These are phyloP conservation scores for Wallacemonas sp. DNA, from an alignment of 208 protist genomes.

Conservation along the genomic window DNA sequence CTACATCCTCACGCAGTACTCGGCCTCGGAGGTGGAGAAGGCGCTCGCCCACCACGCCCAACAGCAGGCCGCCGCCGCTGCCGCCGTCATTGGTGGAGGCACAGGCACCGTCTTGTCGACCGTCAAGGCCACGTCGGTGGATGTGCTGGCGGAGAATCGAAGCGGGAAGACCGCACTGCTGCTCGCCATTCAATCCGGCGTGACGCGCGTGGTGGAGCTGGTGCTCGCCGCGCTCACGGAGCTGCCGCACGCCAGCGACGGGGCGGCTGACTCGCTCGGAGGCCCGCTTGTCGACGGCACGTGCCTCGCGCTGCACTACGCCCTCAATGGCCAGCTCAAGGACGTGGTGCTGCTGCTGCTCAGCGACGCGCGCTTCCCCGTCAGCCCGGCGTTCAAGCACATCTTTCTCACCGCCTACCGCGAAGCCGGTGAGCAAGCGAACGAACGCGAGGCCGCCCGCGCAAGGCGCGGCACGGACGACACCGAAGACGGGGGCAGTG, in stretches of 20 bases:
- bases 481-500: background rate
- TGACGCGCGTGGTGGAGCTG: constrained; percentile 59
- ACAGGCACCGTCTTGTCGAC: too few relatives aligned
- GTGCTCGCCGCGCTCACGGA: constrained; percentile 48
- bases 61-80: too few relatives aligned
- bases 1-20: constrained; percentile 82
- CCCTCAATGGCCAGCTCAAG: constrained; percentile 50
- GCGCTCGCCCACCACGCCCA: constrained; percentile 17
- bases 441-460: background rate
- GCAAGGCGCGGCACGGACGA: background rate
- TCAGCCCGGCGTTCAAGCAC: constrained; percentile 24
- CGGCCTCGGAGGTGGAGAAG: constrained; percentile 64
- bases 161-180: constrained; percentile 70
- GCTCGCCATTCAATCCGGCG: constrained; percentile 58
- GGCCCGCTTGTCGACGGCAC: constrained; percentile 71
- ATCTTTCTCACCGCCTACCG: constrained; percentile 9
- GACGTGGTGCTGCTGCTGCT: constrained; percentile 67
- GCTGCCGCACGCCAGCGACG: background rate
- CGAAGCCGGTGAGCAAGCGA: background rate
- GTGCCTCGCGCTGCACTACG: constrained; percentile 61
- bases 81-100: too few relatives aligned
- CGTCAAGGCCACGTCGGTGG: constrained; percentile 20
- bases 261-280: constrained; percentile 20
- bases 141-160: constrained; percentile 49
- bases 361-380: constrained; percentile 38